phyloP scores from a whole-genome alignment of 1,284 basidiomycete species.

The Fomitopsis palustris region DNA sequence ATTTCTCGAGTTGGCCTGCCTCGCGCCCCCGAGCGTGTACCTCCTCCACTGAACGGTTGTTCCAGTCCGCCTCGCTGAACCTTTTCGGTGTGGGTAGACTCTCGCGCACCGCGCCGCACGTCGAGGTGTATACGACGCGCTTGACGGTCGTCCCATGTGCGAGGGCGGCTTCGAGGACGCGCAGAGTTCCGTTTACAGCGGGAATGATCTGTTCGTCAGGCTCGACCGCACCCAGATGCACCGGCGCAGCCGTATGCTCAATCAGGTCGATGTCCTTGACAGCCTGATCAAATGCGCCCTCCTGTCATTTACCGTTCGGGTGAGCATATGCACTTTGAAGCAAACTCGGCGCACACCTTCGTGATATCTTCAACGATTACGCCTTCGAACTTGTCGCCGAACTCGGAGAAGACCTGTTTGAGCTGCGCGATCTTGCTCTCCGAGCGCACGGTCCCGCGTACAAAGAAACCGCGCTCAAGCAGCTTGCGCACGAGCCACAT shows the following conservation, averaged over 20 bases:
- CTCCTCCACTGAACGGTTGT: slow-evolving; percentile 46
- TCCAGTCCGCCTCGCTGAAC: slow-evolving; percentile 60
- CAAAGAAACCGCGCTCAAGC: slow-evolving; percentile 33
- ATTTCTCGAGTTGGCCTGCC: slow-evolving; percentile 41
- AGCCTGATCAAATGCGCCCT: slow-evolving; percentile 38
- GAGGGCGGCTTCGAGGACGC: slow-evolving; percentile 24
- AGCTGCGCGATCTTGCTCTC: background rate
- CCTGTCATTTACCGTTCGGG: slow-evolving; percentile 13
- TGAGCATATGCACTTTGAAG: background rate
- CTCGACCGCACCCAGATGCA: slow-evolving; percentile 32
- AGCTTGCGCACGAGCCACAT: slow-evolving; percentile 27
- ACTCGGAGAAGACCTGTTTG: slow-evolving; percentile 6
- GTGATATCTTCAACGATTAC: slow-evolving; percentile 56
- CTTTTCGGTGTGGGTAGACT: slow-evolving; percentile 11
- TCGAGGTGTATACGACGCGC: slow-evolving; percentile 65
- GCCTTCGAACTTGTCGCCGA: slow-evolving; percentile 44
- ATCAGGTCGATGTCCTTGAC: slow-evolving; percentile 42
- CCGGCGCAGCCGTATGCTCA: slow-evolving; percentile 45
- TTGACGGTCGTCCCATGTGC: slow-evolving; percentile 42
- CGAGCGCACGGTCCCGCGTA: slow-evolving; percentile 48
- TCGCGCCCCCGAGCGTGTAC: slow-evolving; percentile 49
- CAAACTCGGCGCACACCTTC: slow-evolving; percentile 29
- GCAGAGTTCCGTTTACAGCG: slow-evolving; percentile 26
- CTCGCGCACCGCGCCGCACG: slow-evolving; percentile 48
- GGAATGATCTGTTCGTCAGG: slow-evolving; percentile 33